phyloP scores from a whole-genome alignment of 2,329 filamentous ascomycete species.

The Sporothrix mexicana region DNA sequence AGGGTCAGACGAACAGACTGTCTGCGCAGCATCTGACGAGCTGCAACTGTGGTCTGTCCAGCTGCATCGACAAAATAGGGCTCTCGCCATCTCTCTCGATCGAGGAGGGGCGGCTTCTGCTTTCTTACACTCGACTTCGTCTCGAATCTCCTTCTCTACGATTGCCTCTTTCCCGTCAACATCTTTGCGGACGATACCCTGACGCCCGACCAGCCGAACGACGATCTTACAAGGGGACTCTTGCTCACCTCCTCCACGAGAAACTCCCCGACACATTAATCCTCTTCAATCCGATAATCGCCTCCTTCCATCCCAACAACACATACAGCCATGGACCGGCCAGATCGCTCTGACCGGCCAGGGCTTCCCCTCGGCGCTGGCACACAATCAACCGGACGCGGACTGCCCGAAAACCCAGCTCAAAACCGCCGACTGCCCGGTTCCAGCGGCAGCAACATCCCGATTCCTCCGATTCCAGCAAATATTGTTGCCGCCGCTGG shows the following conservation, averaged over 20 bases:
- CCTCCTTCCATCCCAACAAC: background rate
- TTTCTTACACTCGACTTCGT: background rate
- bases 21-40: background rate
- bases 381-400: slow-evolving; percentile 37
- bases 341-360: slow-evolving; percentile 35
- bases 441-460: slow-evolving; percentile 40
- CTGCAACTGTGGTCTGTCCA: background rate
- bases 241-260: background rate
- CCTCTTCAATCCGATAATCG: background rate
- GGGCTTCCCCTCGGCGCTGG: slow-evolving; percentile 34
- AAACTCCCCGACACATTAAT: background rate
- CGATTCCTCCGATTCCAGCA: slow-evolving; percentile 38
- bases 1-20: background rate
- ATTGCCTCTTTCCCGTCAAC: background rate
- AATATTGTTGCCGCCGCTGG: slow-evolving; percentile 27
- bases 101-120: background rate
- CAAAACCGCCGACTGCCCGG: slow-evolving; percentile 45
- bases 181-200: background rate
- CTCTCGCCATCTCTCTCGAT: background rate
- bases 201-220: background rate
- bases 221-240: background rate
- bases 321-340: slow-evolving; percentile 35
- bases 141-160: background rate
- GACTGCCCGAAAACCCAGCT: slow-evolving; percentile 48
- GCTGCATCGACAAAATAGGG: slow-evolving; percentile 11